Evolutionary conservation across 1,139 yeast genomes (phyloP), one percentile per base, ranked within the genome.

Genomic region (Candida sp.): DNA sequence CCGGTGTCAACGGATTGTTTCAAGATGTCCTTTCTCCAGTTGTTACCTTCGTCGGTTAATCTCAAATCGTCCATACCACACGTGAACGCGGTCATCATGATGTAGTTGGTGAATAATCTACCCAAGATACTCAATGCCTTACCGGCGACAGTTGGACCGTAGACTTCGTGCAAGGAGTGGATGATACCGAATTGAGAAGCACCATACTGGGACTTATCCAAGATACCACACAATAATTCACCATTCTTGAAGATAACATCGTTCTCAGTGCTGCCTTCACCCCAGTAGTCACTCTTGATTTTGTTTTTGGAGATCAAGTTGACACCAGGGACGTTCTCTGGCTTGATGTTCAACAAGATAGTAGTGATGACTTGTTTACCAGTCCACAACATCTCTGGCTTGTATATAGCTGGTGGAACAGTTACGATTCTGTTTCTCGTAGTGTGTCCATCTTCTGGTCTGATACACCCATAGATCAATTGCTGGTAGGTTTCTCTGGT

Each of bases 21-120:
- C 68, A 96, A 80, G 56, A 94, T 89, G 49, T 91, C 96, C 23
- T 75, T 75, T 78, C 99, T 86, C 96, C 96, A 88, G 53, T 77
- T 67, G 68, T 96, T 93, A 67, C 99, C 99, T 62, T 91, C 96
- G 5, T 73, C 84, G 26, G 98, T 94, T 61, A 96, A 81, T 68
- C 97, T 85, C 69, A 96, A 81, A 73, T 96, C 99, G 68, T 96
- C 99, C 99, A 96, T 96, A 81, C 99, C 99, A 85, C 99, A 96
- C 7, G 99, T 94, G 66, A 96, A 90, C 2, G 97, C 99, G 51
- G 91, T 88, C 77, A 85, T 82, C 83, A 89, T 94, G 63, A 88
- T 92, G 69, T 92, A 96, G 68, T 91, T 91, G 42, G 99, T 96
- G 74, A 96, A 94, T 52, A 96, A 78, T 66, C 99, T 84, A 57